Evolutionary conservation across 2,329 filamentous ascomycete species (phyloP).

Genomic region (Mollisiaceae sp.): DNA sequence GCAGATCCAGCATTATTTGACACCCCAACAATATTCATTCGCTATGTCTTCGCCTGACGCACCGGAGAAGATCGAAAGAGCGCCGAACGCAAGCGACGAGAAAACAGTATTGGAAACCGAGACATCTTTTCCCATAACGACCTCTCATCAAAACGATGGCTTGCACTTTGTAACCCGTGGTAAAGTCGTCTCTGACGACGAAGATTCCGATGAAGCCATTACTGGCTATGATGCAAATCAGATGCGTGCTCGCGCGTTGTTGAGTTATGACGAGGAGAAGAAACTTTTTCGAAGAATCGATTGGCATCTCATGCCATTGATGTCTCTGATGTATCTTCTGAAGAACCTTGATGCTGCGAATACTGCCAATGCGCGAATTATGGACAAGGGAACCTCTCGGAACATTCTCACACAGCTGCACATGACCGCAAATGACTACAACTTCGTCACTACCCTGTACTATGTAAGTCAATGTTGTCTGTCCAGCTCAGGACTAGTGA

Average conservation of each 20-base stretch:
- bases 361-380: slow-evolving; percentile 42
- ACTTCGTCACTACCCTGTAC: slow-evolving; percentile 44
- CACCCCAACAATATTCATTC: neutral
- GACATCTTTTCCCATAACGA: neutral
- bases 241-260: slow-evolving; percentile 42
- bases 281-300: slow-evolving; percentile 23
- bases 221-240: slow-evolving; percentile 41
- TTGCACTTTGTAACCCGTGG: slow-evolving; percentile 18
- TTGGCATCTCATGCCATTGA: slow-evolving; percentile 42
- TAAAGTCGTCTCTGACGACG: slow-evolving; percentile 17
- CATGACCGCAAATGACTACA: slow-evolving; percentile 43
- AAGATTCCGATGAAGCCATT: slow-evolving; percentile 15
- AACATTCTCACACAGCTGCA: slow-evolving; percentile 35
- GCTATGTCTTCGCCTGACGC: neutral
- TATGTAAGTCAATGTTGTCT: slow-evolving; percentile 37
- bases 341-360: slow-evolving; percentile 43
- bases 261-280: slow-evolving; percentile 31
- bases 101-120: neutral
- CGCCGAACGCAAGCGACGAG: neutral
- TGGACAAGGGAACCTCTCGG: slow-evolving; percentile 43
- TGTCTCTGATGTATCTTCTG: slow-evolving; percentile 42
- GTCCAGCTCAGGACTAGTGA: neutral
- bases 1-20: neutral
- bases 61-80: neutral
- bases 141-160: neutral